phyloP scores from a whole-genome alignment of 331 rosid genomes.

The Malus hybrid region DNA sequence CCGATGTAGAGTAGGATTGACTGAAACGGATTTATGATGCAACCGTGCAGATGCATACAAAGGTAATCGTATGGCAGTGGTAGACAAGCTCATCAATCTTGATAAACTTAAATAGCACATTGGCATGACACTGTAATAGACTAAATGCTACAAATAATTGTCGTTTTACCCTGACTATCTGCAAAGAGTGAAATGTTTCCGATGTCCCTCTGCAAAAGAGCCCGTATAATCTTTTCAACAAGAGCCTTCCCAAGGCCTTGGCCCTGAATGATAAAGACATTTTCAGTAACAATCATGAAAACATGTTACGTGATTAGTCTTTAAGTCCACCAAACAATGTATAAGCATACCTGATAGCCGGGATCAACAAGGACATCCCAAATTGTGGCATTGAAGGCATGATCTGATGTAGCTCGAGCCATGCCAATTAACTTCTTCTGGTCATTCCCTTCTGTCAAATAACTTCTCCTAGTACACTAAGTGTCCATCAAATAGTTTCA shows the following conservation, averaged over 20 bases:
- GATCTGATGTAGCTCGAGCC: constrained; percentile 99
- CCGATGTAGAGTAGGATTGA: neutral
- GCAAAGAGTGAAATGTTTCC: constrained; percentile 93
- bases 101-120: neutral
- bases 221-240: constrained; percentile 76
- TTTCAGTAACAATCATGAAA: constrained; percentile 1
- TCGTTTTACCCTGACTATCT: constrained; percentile 74
- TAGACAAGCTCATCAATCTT: neutral
- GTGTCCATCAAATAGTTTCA: constrained; percentile 68
- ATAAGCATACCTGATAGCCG: constrained; percentile 60
- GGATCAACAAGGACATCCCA: constrained; percentile 99
- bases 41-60: neutral
- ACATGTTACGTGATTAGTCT: neutral
- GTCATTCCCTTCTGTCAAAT: constrained; percentile 85
- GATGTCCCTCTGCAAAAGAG: constrained; percentile 87
- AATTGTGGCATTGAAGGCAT: constrained; percentile 96
- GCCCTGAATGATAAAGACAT: constrained; percentile 53
- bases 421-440: constrained; percentile 81
- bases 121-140: neutral
- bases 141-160: neutral
- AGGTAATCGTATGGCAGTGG: neutral
- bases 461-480: constrained; percentile 98
- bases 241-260: constrained; percentile 98
- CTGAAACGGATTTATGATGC: neutral
- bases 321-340: neutral